Conservation (phyloP, 2,329 filamentous ascomycete species). For the Aspergillus calidoustus region DNA sequence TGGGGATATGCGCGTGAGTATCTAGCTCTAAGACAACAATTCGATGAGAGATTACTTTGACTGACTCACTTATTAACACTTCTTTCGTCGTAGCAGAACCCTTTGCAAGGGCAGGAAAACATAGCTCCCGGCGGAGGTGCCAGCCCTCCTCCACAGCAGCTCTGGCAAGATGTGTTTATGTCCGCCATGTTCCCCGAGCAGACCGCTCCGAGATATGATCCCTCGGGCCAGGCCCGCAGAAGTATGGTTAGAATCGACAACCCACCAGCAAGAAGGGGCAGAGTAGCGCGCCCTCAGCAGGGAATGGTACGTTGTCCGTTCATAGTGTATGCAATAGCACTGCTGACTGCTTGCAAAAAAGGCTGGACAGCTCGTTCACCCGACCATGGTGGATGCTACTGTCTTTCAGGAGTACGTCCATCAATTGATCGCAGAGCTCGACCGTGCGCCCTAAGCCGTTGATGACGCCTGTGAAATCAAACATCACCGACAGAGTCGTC, state of each 20-base stretch:
- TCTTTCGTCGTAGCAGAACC: background rate
- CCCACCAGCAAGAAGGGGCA: background rate
- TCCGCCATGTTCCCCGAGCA: conserved; percentile 11
- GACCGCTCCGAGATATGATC: background rate
- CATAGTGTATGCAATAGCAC: background rate
- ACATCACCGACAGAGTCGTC: background rate
- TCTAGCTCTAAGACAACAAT: background rate
- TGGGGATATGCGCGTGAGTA: background rate
- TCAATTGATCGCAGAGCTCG: conserved; percentile 8
- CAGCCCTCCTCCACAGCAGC: background rate
- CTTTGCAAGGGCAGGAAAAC: conserved; percentile 5
- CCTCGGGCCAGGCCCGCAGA: background rate
- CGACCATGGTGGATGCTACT: conserved; percentile 6
- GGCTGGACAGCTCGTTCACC: conserved; percentile 5
- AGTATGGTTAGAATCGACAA: background rate
- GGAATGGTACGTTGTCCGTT: conserved; percentile 2
- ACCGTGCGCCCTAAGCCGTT: background rate
- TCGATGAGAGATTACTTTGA: background rate
- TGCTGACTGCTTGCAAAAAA: conserved; percentile 2
- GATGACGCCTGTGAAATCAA: background rate
- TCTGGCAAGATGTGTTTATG: conserved; percentile 9
- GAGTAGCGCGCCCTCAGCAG: background rate
- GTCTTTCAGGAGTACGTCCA: conserved; percentile 12
- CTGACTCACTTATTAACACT: background rate
- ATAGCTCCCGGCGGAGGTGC: background rate